Evolutionary conservation across 495 filamentous ascomycete species (phyloP), one percentile per base, ranked within the genome.

Genomic region (Cercophora scortea): DNA sequence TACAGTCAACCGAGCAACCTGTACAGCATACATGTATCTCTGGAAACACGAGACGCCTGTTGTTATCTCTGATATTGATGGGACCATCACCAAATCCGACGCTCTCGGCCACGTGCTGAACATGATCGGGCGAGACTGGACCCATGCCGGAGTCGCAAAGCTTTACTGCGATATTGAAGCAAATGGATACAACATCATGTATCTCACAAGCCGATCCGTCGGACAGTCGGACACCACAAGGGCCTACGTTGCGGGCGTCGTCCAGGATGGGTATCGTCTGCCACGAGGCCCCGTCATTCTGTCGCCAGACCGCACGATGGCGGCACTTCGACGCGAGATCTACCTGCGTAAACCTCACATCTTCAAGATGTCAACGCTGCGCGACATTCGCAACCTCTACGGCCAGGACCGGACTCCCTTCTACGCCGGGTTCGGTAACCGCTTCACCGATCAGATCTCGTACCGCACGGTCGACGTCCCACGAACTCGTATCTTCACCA

Each of bases 111-210:
- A 99, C 57, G 90, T 99, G 45, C 69, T 99, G 42, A 97, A 93
- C 70, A 94, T 93, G 86, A 90, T 99, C 52, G 93, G 93, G 32
- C 86, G 93, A 51, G 93, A 99, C 66, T 99, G 93, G 93, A 99
- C 93, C 7, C 93, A 99, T 67, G 77, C 86, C 13, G 93, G 93
- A 15, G 93, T 99, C 17, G 94, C 93, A 19, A 99, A 97, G 71
- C 75, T 99, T 11, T 99, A 96, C 68, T 89, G 85, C 13, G 93
- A 99, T 54, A 99, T 99, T 53, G 87, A 84, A 8, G 84, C 85
- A 54, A 99, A 99, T 63, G 93, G 93, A 3, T 99, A 99, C 73
- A 95, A 99, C 65, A 90, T 99, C 59, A 87, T 99, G 77, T 99
- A 99, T 62, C 80, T 99, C 36, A 99, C 94, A 0, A 93, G 87